Evolutionary conservation across 495 filamentous ascomycete species (phyloP).

Genomic region (Rhypophila decipiens): DNA sequence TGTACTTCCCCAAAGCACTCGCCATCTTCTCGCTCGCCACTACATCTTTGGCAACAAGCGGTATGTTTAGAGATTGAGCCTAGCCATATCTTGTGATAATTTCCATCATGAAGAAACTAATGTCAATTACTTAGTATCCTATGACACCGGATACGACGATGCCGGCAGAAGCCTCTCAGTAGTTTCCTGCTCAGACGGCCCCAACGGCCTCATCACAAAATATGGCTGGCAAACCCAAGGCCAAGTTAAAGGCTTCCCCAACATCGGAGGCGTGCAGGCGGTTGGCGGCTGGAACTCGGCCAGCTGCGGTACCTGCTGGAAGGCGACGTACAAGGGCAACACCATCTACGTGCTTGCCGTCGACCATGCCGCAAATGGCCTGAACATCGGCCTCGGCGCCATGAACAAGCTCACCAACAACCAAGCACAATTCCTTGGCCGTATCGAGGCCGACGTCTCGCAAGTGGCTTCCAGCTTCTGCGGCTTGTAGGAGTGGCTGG

Average conservation of each 20-base stretch:
- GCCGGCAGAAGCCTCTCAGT: conserved; percentile 33
- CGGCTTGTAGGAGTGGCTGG: conserved; percentile 10
- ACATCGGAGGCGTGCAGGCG: conserved; percentile 57
- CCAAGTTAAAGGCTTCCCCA: conserved; percentile 47
- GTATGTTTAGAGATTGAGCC: conserved; percentile 12
- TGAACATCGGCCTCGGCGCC: conserved; percentile 59
- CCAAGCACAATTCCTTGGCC: conserved; percentile 48
- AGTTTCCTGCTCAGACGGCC: conserved; percentile 53
- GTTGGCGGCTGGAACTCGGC: conserved; percentile 54
- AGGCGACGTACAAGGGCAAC: conserved; percentile 50
- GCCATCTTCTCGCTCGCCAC: conserved; percentile 30
- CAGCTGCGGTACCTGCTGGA: conserved; percentile 65
- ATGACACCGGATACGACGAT: conserved; percentile 55
- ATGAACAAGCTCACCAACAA: conserved; percentile 61
- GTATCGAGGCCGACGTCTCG: conserved; percentile 44
- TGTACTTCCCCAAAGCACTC: conserved; percentile 45
- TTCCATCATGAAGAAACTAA: conserved; percentile 12
- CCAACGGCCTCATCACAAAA: conserved; percentile 51
- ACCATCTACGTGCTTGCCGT: conserved; percentile 62
- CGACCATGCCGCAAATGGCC: conserved; percentile 53
- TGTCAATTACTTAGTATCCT: conserved; percentile 35
- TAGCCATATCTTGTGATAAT: neutral
- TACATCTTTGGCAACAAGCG: conserved; percentile 28
- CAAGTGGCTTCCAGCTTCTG: conserved; percentile 33
- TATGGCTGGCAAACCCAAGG: conserved; percentile 42